Percentiles rank a stretch among this genome's conserved stretches.
These are phyloP conservation scores for Geoglossum cookeanum DNA, from an alignment of 2,329 filamentous ascomycete genomes.

Conservation along the genomic window DNA sequence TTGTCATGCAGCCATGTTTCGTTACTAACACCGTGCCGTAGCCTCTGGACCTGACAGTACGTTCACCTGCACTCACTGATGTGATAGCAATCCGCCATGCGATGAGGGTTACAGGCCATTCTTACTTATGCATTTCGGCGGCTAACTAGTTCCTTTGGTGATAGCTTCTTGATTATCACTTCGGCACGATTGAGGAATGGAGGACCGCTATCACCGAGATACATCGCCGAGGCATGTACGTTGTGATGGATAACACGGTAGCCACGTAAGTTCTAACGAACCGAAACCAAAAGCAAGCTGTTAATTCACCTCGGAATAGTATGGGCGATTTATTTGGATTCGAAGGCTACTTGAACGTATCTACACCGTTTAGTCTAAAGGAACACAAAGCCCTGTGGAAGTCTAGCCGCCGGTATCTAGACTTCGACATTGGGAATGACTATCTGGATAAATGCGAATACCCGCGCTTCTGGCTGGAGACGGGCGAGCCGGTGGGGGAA, in stretches of 20 bases:
- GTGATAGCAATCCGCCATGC: background rate
- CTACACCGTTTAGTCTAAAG: conserved; percentile 32
- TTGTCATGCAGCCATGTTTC: conserved; percentile 6
- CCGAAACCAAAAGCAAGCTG: background rate
- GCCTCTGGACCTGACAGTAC: background rate
- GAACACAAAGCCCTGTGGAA: conserved; percentile 43
- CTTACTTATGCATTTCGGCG: background rate
- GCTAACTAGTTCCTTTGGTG: background rate
- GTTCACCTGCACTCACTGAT: background rate
- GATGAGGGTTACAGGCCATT: background rate
- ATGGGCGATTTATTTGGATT: conserved; percentile 46
- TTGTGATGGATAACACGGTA: conserved; percentile 46
- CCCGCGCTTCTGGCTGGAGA: conserved; percentile 44
- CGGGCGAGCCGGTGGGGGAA: conserved; percentile 28
- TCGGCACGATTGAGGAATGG: conserved; percentile 39
- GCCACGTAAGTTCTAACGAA: conserved; percentile 29
- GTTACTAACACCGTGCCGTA: background rate
- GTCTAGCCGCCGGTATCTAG: conserved; percentile 31
- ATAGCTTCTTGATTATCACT: conserved; percentile 38
- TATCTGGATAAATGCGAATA: conserved; percentile 36
- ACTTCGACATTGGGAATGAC: conserved; percentile 35
- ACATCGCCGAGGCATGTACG: conserved; percentile 43
- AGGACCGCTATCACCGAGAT: conserved; percentile 37
- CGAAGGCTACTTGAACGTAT: conserved; percentile 37
- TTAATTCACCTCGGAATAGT: conserved; percentile 12